Evolutionary conservation across 2,329 filamentous ascomycete species (phyloP), one percentile per base, ranked within the genome.

Genomic region (Colletotrichum filicis): DNA sequence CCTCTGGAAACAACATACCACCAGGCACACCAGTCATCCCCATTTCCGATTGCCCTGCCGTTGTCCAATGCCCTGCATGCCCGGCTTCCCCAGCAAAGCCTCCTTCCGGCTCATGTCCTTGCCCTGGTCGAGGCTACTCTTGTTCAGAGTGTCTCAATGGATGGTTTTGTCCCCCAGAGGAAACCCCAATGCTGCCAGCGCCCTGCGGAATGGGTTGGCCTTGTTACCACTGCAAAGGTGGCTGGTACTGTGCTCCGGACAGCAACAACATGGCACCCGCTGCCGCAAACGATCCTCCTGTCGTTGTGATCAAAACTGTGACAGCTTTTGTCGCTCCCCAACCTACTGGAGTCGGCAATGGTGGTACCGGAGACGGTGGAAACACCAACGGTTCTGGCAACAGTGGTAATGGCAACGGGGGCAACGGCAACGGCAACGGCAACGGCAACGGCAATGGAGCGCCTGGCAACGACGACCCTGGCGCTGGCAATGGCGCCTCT

Each of bases 201-300:
- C 76, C 79, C 2, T 81, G 79, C 53, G 80, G 79, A 0, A 70
- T 78, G 52, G 80, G 79, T 6, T 81, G 79, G 80, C 79, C 79
- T 26, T 82, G 80, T 28, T 78, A 78, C 49, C 79, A 81, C 53
- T 81, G 80, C 60, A 64, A 72, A 37, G 76, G 76, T 4, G 79
- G 79, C 14, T 80, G 75, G 69, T 82, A 79, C 56, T 81, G 79
- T 52, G 75, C 74, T 52, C 64, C 76, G 16, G 62, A 61, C 19
- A 57, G 63, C 7, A 65, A 30, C 4, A 67, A 68, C 6, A 28
- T 26, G 19, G n/a, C 32, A 22, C 37, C 61, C 1, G 64, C 71
- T 56, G 57, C 35, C 9, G 42, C 62, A 7, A 32, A 71, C 12
- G 55, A 52, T 1, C 46, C 62, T 24, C 12, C 73, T 1, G 59